Base-by-base conservation (phyloP, 2,329 filamentous ascomycete species). In the Colletotrichum gloeosporioides region DNA sequence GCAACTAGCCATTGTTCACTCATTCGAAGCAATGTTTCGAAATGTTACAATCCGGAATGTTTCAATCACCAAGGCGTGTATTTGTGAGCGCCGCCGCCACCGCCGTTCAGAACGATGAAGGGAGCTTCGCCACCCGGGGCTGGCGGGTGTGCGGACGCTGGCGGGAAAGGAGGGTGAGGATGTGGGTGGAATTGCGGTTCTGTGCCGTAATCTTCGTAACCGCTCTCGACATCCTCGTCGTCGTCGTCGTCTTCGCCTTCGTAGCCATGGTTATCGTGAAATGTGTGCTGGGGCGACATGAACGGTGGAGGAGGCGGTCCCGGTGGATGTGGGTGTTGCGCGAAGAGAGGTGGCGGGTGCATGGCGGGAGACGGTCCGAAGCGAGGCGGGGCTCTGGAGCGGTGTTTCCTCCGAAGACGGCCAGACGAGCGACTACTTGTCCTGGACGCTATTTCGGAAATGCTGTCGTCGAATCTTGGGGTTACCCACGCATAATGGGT, bases 401-500 rank as follows among this genome's bases (percentile, higher is more conserved):
- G 57, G 22, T 71, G 53, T 6, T 63, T 64, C 53, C 64, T 69
- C 34, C 65, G 44, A 13, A 31, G 32, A 49, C 75, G 69, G 25
- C 74, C 57, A 22, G 62, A 73, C 22, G 57, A 66, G n/a, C 76
- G 64, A 62, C 65, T 71, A 27, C 61, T 49, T 25, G 73, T 55
- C 69, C 70, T 68, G 63, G 73, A 64, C 36, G 44, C 73, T 10
- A 77, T 68, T 29, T 62, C 69, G n/a, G 77, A 75, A 29, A 75
- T 71, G 61, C 77, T 73, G 49, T 78, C 69, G 13, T 78, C 77
- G 53, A 66, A 78, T 22, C 66, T 77, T 8, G 77, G 77, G 3
- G 53, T 61, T 4, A 78, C 77, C 74, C 74, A 78, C 22, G 77
- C 74, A 39, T 75, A 78, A 7, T 57, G 39, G 18, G 61, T 62